Evolutionary conservation across 1,284 basidiomycete genomes (phyloP).

Genomic region (Cutaneotrichosporon cavernicola): DNA sequence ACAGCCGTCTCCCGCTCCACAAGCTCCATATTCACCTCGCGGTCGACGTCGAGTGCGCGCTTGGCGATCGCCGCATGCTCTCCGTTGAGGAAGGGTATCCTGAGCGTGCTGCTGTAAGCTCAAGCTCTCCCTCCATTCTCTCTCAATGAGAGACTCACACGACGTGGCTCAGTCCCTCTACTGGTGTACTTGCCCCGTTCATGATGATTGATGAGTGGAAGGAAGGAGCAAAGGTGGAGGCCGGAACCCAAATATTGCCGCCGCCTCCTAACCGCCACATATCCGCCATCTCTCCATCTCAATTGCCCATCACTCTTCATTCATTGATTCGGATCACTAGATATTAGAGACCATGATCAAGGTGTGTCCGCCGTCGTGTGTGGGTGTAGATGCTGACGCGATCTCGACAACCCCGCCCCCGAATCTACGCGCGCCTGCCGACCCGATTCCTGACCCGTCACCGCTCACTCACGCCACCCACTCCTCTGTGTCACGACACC

Average conservation of each 20-base stretch:
- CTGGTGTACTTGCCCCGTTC: background rate
- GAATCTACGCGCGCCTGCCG: background rate
- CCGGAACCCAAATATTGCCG: background rate
- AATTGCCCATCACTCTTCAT: background rate
- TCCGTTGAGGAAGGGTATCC: constrained; percentile 70
- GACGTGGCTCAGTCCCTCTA: background rate
- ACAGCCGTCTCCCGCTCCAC: constrained; percentile 69
- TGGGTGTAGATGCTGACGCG: constrained; percentile 5
- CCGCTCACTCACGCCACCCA: background rate
- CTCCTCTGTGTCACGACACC: too few relatives aligned
- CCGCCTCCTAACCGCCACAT: background rate
- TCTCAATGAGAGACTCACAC: constrained; percentile 1
- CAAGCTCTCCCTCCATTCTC: background rate
- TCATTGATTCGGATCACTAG: background rate
- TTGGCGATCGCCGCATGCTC: constrained; percentile 75
- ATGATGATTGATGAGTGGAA: background rate
- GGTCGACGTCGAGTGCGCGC: constrained; percentile 77
- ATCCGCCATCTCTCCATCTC: constrained; percentile 3
- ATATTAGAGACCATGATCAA: constrained; percentile 53
- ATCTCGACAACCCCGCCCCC: background rate
- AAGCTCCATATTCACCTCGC: constrained; percentile 72
- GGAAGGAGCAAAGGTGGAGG: background rate
- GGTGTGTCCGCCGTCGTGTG: constrained; percentile 43
- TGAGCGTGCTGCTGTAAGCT: constrained; percentile 60
- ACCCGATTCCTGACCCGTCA: background rate